phyloP scores from a whole-genome alignment of 2,329 filamentous ascomycete genomes.

The Aureobasidium sp. region DNA sequence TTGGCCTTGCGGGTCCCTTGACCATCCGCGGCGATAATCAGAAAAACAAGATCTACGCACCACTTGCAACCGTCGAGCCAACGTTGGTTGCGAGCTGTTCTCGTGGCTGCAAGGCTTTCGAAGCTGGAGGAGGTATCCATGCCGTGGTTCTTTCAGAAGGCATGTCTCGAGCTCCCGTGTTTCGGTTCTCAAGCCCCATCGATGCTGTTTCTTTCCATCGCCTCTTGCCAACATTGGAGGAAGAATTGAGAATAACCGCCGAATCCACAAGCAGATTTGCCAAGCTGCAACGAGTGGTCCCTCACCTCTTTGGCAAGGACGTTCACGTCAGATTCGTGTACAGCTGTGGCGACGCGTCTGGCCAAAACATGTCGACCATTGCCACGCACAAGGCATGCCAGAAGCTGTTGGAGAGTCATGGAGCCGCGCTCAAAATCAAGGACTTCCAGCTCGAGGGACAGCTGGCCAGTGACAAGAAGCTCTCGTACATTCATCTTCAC shows the following conservation, averaged over 20 bases:
- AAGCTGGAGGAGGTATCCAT: background rate
- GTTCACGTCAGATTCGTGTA: background rate
- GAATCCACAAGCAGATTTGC: background rate
- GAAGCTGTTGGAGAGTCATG: background rate
- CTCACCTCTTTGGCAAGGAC: background rate
- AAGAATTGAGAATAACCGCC: background rate
- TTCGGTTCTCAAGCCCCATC: background rate
- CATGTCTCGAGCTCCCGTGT: background rate
- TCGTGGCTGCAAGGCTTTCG: background rate
- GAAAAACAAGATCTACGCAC: background rate
- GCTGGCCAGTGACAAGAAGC: background rate
- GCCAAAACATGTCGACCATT: background rate
- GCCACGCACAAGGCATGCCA: background rate
- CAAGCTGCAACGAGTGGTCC: background rate
- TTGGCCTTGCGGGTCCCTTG: background rate
- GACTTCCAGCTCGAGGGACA: background rate
- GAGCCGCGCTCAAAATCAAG: background rate
- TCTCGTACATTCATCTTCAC: background rate
- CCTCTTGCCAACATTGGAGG: background rate
- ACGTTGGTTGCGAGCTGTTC: background rate
- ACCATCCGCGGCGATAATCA: background rate
- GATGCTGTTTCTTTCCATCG: background rate
- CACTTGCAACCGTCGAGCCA: background rate
- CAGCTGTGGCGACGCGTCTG: background rate
- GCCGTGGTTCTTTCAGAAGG: background rate